phyloP scores from a whole-genome alignment of 495 filamentous ascomycete genomes.

The Aspergillus carlsbadensis region DNA sequence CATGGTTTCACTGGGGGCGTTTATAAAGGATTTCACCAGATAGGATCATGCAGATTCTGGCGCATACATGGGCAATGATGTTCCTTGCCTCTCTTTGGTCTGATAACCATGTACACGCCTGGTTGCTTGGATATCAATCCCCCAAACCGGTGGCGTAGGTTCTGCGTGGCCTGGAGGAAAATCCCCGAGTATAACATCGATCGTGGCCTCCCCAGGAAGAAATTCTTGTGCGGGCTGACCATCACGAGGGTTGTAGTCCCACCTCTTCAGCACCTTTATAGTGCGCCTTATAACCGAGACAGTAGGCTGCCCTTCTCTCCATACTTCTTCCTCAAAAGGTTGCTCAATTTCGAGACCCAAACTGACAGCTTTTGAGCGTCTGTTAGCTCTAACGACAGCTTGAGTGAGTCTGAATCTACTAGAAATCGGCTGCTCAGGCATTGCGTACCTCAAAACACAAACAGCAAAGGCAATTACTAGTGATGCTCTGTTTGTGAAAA shows the following conservation, averaged over 20 bases:
- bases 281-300: slow-evolving; percentile 70
- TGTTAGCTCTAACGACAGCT: slow-evolving; percentile 76
- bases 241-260: slow-evolving; percentile 69
- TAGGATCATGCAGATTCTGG: slow-evolving; percentile 56
- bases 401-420: slow-evolving; percentile 77
- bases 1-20: neutral
- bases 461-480: slow-evolving; percentile 80
- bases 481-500: slow-evolving; percentile 77
- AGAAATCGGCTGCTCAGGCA: slow-evolving; percentile 80
- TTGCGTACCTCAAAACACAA: slow-evolving; percentile 69
- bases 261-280: slow-evolving; percentile 69
- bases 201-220: slow-evolving; percentile 5
- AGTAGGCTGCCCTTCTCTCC: slow-evolving; percentile 71
- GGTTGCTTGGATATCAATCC: slow-evolving; percentile 70
- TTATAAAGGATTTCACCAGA: slow-evolving; percentile 34
- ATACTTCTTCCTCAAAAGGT: slow-evolving; percentile 67
- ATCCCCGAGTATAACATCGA: slow-evolving; percentile 22
- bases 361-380: slow-evolving; percentile 69
- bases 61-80: slow-evolving; percentile 61
- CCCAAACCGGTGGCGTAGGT: slow-evolving; percentile 62
- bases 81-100: neutral
- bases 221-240: slow-evolving; percentile 25
- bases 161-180: slow-evolving; percentile 11
- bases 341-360: slow-evolving; percentile 67
- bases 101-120: slow-evolving; percentile 37